phyloP scores from a whole-genome alignment of 495 filamentous ascomycete species.

The Cercophora samala region DNA sequence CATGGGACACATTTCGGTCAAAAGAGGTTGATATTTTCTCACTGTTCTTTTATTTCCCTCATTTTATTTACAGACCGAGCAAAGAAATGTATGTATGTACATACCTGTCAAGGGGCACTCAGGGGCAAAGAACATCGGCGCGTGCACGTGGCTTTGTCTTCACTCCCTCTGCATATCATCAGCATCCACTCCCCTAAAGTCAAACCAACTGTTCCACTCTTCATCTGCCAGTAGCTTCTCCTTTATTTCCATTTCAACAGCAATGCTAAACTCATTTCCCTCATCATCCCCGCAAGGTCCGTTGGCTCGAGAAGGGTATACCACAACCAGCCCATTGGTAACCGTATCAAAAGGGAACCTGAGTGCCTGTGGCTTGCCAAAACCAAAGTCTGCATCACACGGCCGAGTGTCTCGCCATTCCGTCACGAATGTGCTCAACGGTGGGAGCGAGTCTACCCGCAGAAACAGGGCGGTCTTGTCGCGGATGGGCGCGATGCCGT shows the following conservation, averaged over 20 bases:
- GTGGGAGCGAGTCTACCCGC: constrained; percentile 32
- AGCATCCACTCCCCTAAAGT: constrained; percentile 36
- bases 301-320: constrained; percentile 30
- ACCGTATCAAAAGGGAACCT: constrained; percentile 30
- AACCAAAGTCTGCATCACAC: constrained; percentile 33
- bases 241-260: constrained; percentile 38
- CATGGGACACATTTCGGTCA: no score
- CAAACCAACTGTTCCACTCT: constrained; percentile 41
- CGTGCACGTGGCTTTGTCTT: background rate
- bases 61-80: no score
- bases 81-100: no score
- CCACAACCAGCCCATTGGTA: constrained; percentile 28
- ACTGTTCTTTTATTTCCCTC: no score
- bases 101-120: background rate
- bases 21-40: no score
- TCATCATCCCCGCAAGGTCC: constrained; percentile 38
- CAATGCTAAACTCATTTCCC: constrained; percentile 43
- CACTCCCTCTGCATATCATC: background rate
- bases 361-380: constrained; percentile 28
- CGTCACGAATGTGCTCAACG: constrained; percentile 28
- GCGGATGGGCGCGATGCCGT: constrained; percentile 34
- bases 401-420: constrained; percentile 34
- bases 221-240: constrained; percentile 37
- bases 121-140: background rate
- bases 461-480: constrained; percentile 38